Evolutionary conservation across 805 yeast species (phyloP), one percentile per base, ranked within the genome.

Genomic region (Candida lessepsii): DNA sequence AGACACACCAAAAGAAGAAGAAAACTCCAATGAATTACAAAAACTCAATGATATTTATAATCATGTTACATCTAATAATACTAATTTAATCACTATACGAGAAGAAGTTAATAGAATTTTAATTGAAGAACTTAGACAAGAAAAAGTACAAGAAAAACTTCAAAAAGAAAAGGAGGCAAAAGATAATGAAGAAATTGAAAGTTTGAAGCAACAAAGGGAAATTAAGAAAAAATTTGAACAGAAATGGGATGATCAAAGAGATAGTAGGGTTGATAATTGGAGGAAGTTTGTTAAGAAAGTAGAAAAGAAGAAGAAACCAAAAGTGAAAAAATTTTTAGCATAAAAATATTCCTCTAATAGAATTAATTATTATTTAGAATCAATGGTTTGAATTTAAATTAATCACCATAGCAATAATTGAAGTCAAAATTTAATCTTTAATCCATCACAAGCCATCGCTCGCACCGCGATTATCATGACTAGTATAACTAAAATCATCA

Each of bases 201-300:
- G 70, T 43, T 55, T 71, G 17, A 56, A 72, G 21, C 52, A 63
- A 33, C 63, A 78, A 33, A 53, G 70, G 35, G 71, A 67, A 37
- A 47, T 63, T 13, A 70, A 73, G 50, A 56, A 65, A 36, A 63
- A 74, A 33, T 54, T 69, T 49, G 73, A 70, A 27, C 54, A 63
- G 35, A 61, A 66, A 15, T 83, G 89, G 89, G 88, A 81, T 48
- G 76, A 72, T 37, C 70, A 70, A 10, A 46, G 86, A 35, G 86
- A 79, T 30, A 56, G 54, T 9, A 58, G 89, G 26, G 86, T 83
- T 5, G 55, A 59, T 6, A 77, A 67, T 51, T 83, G 89, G 89
- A 58, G 87, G 39, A 54, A 51, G 7, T 82, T 73, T 53, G 55
- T 65, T 10, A 58, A 63, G 25, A 69, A 70, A 41, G 40, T 41